Evolutionary conservation across 257 asterid species (phyloP).

Genomic region (Solanum neorickii): DNA sequence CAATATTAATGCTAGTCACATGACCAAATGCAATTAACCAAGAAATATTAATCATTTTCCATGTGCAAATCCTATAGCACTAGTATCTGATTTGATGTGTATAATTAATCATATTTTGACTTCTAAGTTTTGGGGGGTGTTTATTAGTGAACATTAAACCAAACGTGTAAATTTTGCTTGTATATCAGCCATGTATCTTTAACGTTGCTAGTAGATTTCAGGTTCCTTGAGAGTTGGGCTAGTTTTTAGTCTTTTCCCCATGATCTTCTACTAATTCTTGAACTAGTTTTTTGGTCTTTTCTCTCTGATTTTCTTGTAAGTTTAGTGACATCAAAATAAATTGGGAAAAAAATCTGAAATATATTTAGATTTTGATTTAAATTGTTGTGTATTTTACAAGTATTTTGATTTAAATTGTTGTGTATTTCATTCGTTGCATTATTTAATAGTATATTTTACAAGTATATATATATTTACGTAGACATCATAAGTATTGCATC

Average conservation of each 20-base stretch:
- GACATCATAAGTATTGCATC: no score
- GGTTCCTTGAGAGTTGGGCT: background rate
- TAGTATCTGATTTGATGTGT: background rate
- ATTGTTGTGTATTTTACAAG: no score
- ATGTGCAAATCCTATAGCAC: background rate
- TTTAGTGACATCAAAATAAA: no score
- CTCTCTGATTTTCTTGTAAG: no score
- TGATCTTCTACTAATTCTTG: background rate
- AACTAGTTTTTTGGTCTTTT: no score
- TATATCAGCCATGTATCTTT: background rate
- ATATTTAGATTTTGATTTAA: no score
- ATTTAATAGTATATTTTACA: no score
- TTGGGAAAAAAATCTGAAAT: no score
- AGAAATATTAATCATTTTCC: background rate
- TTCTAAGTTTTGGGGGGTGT: background rate
- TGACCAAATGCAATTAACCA: conserved; percentile 9
- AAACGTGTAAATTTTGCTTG: background rate
- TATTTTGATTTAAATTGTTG: no score
- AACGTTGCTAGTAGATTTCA: background rate
- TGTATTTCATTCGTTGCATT: no score
- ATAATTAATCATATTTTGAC: conserved; percentile 6
- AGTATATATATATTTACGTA: no score
- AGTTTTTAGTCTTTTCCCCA: background rate
- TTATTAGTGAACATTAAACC: conserved; percentile 1
- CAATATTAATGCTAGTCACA: background rate